These are phyloP conservation scores for Penicillium sp. DNA, from an alignment of 2,329 filamentous ascomycete species.

Conservation along the genomic window DNA sequence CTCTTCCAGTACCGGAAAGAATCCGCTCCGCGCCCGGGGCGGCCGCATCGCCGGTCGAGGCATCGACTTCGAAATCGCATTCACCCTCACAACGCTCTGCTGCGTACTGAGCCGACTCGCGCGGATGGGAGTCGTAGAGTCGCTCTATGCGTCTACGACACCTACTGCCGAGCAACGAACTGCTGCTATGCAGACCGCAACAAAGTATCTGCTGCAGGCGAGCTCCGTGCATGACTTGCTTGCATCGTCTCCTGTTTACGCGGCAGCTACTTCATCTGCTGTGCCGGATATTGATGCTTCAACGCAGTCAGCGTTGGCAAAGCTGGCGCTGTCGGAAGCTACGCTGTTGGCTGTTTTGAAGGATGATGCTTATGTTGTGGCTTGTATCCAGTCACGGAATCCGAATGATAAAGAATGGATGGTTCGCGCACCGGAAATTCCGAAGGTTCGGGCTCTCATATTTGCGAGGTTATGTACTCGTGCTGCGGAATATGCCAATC, in stretches of 20 bases:
- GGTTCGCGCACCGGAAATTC: slow-evolving; percentile 84
- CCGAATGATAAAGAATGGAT: slow-evolving; percentile 91
- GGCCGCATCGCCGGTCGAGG: slow-evolving; percentile 67
- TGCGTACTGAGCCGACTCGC: slow-evolving; percentile 72
- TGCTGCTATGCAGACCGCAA: slow-evolving; percentile 68
- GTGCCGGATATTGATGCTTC: slow-evolving; percentile 48
- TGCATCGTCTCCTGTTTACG: slow-evolving; percentile 52
- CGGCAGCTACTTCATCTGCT: slow-evolving; percentile 24
- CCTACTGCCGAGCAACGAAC: slow-evolving; percentile 67
- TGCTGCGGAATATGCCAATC: slow-evolving; percentile 80
- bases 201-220: slow-evolving; percentile 73
- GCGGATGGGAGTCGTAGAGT: slow-evolving; percentile 66
- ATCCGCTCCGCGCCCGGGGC: slow-evolving; percentile 52
- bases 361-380: slow-evolving; percentile 86
- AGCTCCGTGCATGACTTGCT: slow-evolving; percentile 76
- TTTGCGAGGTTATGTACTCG: slow-evolving; percentile 86
- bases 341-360: slow-evolving; percentile 88
- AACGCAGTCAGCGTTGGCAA: slow-evolving; percentile 44
- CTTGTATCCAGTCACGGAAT: slow-evolving; percentile 78
- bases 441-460: slow-evolving; percentile 82
- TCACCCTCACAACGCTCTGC: slow-evolving; percentile 72
- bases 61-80: slow-evolving; percentile 79
- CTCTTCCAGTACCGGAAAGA: slow-evolving; percentile 1
- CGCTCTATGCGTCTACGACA: slow-evolving; percentile 64
- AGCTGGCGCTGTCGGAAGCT: slow-evolving; percentile 77